Percentiles rank a stretch among this genome's conserved stretches.
These are phyloP conservation scores for Metarhizium guizhouense DNA, from an alignment of 2,329 filamentous ascomycete species.

Conservation along the genomic window DNA sequence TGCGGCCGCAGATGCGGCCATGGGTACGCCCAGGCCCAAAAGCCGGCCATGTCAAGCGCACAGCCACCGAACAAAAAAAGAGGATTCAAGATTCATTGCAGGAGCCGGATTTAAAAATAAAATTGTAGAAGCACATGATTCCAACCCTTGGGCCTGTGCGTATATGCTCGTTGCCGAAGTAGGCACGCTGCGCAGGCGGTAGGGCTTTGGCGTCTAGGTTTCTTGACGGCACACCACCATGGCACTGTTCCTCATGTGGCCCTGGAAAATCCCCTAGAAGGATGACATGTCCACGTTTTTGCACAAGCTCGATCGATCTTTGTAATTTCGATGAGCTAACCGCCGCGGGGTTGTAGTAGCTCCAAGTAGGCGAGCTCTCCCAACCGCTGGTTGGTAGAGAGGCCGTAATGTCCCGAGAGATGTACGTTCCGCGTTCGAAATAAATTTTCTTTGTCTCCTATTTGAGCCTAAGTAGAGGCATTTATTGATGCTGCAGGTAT, in stretches of 20 bases:
- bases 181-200: neutral
- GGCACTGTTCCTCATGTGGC: neutral
- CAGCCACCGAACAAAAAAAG: neutral
- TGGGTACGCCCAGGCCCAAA: conserved; percentile 3
- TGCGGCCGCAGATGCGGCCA: neutral
- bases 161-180: neutral
- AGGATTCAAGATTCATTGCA: neutral
- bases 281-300: neutral
- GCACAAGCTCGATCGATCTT: neutral
- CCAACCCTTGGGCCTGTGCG: neutral
- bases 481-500: neutral
- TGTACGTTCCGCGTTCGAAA: neutral
- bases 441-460: neutral
- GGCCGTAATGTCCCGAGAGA: neutral
- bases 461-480: no score
- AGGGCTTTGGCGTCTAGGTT: neutral
- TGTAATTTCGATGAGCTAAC: neutral
- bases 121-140: neutral
- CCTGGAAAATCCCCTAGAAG: neutral
- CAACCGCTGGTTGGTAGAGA: neutral
- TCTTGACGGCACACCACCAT: neutral
- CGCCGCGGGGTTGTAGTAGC: neutral
- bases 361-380: neutral
- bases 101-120: neutral
- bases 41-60: conserved; percentile 3